These are phyloP conservation scores for Picea sitchensis DNA, from an alignment of 75 land plant genomes.

Conservation along the genomic window DNA sequence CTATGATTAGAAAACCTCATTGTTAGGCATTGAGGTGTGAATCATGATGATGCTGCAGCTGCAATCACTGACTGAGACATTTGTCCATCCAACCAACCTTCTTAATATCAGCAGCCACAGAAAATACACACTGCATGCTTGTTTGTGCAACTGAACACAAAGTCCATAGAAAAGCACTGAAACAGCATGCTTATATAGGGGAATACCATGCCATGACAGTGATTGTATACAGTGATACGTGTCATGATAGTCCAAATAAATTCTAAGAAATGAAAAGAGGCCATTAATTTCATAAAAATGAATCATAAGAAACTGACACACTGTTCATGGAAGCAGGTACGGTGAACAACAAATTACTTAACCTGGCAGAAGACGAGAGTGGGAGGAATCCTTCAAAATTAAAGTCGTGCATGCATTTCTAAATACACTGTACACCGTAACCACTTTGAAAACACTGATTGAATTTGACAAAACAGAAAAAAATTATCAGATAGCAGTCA, in stretches of 20 bases:
- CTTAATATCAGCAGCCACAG: neutral
- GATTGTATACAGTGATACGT: neutral
- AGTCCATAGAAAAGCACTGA: neutral
- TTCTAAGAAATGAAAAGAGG: too few species aligned
- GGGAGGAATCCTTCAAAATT: neutral
- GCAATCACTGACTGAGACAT: neutral
- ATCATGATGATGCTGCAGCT: conserved; percentile 11
- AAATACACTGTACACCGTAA: neutral
- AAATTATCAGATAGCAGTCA: neutral
- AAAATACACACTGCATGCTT: neutral
- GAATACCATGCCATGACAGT: neutral
- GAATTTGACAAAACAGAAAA: neutral
- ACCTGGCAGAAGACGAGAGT: neutral
- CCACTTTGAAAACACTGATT: neutral
- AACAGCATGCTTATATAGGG: neutral
- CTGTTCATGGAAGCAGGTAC: too few species aligned
- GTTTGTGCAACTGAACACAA: neutral
- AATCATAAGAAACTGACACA: too few species aligned
- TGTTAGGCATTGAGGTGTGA: neutral
- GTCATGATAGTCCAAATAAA: too few species aligned
- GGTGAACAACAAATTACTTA: neutral
- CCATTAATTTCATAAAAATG: too few species aligned
- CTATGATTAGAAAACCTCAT: neutral
- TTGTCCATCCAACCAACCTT: too few species aligned
- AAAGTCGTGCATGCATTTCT: neutral